Conservation (phyloP, 306 rosid species). For the Acmispon strigosus region DNA sequence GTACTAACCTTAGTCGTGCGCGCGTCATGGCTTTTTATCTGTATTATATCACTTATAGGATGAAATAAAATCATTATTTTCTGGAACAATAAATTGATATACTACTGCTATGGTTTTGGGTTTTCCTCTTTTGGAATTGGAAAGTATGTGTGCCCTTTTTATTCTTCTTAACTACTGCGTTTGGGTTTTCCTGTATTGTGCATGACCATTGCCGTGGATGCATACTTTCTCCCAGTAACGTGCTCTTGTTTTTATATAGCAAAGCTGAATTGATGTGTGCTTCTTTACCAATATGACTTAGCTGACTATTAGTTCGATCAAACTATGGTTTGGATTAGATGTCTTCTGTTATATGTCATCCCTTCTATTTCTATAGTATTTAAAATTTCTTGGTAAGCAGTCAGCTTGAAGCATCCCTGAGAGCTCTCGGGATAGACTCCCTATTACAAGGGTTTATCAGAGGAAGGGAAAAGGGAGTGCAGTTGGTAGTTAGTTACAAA, state of each 20-base stretch:
- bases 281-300: background rate
- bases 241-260: background rate
- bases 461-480: too few relatives aligned
- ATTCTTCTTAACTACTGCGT: too few relatives aligned
- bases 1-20: conserved; percentile 8
- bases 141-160: background rate
- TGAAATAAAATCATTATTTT: conserved; percentile 1
- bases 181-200: background rate
- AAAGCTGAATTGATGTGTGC: background rate
- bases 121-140: conserved; percentile 9
- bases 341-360: background rate
- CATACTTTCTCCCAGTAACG: background rate
- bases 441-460: too few relatives aligned
- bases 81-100: background rate
- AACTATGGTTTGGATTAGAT: background rate
- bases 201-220: too few relatives aligned
- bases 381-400: background rate
- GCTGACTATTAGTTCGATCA: background rate
- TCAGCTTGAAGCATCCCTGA: conserved; percentile 2
- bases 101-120: background rate
- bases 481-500: too few relatives aligned
- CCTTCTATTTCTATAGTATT: background rate
- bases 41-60: too few relatives aligned
- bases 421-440: too few relatives aligned
- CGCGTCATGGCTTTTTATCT: background rate